These are phyloP conservation scores for Endocladia muricata DNA, from an alignment of 31 red algal species.

Conservation along the genomic window DNA sequence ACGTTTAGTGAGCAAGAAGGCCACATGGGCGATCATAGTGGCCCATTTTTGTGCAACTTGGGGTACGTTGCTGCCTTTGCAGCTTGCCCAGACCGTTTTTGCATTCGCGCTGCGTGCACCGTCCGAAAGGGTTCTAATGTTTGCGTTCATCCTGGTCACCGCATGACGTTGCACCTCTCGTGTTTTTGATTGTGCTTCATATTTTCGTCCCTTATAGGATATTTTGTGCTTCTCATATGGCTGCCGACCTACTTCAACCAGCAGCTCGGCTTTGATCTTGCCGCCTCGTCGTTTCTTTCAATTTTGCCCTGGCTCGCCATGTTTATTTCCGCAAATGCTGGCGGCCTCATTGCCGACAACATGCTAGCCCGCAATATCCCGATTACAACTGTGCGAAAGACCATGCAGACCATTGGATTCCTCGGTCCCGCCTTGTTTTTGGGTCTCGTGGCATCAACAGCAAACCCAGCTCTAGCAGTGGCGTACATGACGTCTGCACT, in stretches of 20 bases:
- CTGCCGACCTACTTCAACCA: slow-evolving; percentile 98
- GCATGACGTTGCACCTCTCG: background rate
- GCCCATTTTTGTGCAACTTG: slow-evolving; percentile 72
- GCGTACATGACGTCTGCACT: slow-evolving; percentile 89
- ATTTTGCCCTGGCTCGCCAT: slow-evolving; percentile 96
- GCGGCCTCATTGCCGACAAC: slow-evolving; percentile 86
- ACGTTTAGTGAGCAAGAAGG: slow-evolving; percentile 58
- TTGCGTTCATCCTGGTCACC: background rate
- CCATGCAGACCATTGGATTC: slow-evolving; percentile 96
- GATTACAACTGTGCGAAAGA: slow-evolving; percentile 85
- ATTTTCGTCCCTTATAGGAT: slow-evolving; percentile 67
- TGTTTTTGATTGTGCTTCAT: slow-evolving; percentile 36
- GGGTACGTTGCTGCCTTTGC: slow-evolving; percentile 30
- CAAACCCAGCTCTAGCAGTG: slow-evolving; percentile 62
- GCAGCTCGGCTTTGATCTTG: slow-evolving; percentile 92
- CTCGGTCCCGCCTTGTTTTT: slow-evolving; percentile 95
- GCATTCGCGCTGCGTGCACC: background rate
- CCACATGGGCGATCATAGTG: slow-evolving; percentile 92
- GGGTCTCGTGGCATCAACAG: slow-evolving; percentile 52
- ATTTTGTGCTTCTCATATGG: slow-evolving; percentile 97
- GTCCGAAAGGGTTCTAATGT: slow-evolving; percentile 20
- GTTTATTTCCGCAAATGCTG: slow-evolving; percentile 88
- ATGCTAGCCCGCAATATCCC: slow-evolving; percentile 57
- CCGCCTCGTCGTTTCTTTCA: slow-evolving; percentile 84
- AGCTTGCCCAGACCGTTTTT: background rate